A percentile compares a stretch with the other conserved stretches of the same genome.
Conservation (phyloP, 2,329 filamentous ascomycete species). For the Colletotrichum costaricense region DNA sequence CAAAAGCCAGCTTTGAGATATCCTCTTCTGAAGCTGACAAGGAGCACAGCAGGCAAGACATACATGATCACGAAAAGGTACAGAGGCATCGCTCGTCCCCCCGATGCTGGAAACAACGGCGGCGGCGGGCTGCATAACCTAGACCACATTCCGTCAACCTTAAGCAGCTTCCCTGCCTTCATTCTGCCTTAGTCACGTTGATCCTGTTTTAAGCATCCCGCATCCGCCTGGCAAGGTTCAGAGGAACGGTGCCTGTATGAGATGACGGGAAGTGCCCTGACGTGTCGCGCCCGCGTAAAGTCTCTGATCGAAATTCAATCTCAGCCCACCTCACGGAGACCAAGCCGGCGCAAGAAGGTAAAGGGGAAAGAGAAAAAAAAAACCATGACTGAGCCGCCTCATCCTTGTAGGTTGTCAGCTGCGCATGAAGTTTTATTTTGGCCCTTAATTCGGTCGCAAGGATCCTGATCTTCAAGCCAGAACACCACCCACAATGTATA, state of each 20-base stretch:
- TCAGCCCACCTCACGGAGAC: conserved; percentile 11
- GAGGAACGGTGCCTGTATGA: conserved; percentile 29
- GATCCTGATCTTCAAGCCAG: neutral
- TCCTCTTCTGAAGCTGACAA: neutral
- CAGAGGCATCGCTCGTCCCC: neutral
- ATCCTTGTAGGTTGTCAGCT: conserved; percentile 22
- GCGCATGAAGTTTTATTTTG: conserved; percentile 28
- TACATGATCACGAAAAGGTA: neutral
- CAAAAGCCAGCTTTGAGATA: neutral
- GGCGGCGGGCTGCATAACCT: conserved; percentile 16
- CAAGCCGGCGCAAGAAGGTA: neutral
- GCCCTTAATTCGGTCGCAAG: conserved; percentile 21
- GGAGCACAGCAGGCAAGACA: neutral
- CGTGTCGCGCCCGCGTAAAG: conserved; percentile 13
- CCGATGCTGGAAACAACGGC: conserved; percentile 13
- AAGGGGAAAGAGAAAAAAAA: neutral
- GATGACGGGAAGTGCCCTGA: conserved; percentile 34
- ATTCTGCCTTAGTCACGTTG: neutral
- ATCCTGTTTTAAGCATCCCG: neutral
- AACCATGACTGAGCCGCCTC: conserved; percentile 7
- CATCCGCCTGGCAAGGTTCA: conserved; percentile 11
- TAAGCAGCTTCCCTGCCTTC: neutral
- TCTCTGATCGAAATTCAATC: conserved; percentile 30
- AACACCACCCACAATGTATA: neutral
- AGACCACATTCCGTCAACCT: conserved; percentile 19